Evolutionary conservation across 2,329 filamentous ascomycete species (phyloP).

Genomic region (Cercospora zeae-maydis): DNA sequence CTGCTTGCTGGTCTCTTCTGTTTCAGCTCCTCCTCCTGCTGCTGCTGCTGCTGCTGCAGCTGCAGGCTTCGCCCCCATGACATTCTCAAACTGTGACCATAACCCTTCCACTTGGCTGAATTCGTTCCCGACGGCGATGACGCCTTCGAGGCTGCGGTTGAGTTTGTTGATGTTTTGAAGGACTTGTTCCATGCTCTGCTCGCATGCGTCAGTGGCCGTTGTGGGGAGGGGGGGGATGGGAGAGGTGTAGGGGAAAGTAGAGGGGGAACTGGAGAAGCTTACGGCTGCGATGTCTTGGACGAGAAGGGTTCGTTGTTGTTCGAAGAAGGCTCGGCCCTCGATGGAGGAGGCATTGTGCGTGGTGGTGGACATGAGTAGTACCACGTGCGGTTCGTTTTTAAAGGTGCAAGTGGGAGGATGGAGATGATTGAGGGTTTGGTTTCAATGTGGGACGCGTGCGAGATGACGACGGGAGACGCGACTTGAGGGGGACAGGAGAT

Average conservation of each 20-base stretch:
- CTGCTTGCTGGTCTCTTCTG: no score
- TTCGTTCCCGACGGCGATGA: conserved; percentile 89
- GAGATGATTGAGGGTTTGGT: no score
- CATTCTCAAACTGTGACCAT: conserved; percentile 95
- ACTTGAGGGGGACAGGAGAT: no score
- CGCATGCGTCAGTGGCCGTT: not conserved
- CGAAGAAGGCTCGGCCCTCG: conserved; percentile 61
- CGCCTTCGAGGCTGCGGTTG: conserved; percentile 85
- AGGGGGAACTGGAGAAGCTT: conserved; percentile 6
- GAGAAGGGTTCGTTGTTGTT: conserved; percentile 69
- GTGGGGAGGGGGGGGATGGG: not conserved
- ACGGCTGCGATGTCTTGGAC: conserved; percentile 71
- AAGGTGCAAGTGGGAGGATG: no score
- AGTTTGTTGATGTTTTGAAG: conserved; percentile 94
- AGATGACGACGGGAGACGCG: no score
- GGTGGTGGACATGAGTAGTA: not conserved
- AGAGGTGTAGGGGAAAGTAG: no score
- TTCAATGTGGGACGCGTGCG: no score
- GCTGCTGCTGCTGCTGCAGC: no score
- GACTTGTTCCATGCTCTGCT: conserved; percentile 77
- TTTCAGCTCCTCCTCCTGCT: no score
- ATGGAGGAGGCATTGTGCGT: not conserved
- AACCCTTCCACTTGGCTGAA: conserved; percentile 95
- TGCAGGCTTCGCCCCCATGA: conserved; percentile 68
- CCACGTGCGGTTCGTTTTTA: no score